Conservation (phyloP, 1,139 yeast species). For the Scheffersomyces quercinus region DNA sequence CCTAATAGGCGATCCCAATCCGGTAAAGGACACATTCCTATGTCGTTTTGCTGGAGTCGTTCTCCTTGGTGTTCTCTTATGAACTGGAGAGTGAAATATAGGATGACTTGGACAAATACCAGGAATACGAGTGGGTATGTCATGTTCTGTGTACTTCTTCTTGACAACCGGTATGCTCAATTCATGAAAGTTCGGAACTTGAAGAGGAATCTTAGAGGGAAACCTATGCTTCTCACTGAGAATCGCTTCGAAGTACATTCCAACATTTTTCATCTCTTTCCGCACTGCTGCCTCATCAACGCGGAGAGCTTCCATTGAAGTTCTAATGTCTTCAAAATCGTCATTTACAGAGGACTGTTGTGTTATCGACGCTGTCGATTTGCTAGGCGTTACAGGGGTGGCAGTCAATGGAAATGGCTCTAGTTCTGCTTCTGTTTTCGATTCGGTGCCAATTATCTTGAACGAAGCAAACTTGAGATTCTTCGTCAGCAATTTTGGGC, state of each 20-base stretch:
- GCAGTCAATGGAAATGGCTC: background rate
- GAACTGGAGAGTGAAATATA: conserved; percentile 29
- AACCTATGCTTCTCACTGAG: conserved; percentile 3
- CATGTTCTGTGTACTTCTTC: conserved; percentile 15
- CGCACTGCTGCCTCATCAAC: conserved; percentile 1
- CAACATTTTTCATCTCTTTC: background rate
- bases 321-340: background rate
- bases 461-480: background rate
- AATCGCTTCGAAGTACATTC: conserved; percentile 3
- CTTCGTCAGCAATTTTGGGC: background rate
- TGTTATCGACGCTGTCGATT: no score
- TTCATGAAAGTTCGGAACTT: conserved; percentile 22
- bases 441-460: background rate
- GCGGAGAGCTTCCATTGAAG: background rate
- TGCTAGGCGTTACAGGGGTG: background rate
- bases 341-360: background rate
- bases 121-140: conserved; percentile 25
- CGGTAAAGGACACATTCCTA: no score
- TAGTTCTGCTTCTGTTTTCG: background rate
- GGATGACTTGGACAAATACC: conserved; percentile 33
- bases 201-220: conserved; percentile 28
- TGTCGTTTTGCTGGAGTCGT: no score
- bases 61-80: conserved; percentile 2
- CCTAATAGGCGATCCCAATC: no score
- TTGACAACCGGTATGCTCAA: conserved; percentile 25